Percentiles rank a stretch among this genome's conserved stretches.
Evolutionary conservation across 2,329 filamentous ascomycete genomes (phyloP).

Genomic region (Fusarium sarcochroum): DNA sequence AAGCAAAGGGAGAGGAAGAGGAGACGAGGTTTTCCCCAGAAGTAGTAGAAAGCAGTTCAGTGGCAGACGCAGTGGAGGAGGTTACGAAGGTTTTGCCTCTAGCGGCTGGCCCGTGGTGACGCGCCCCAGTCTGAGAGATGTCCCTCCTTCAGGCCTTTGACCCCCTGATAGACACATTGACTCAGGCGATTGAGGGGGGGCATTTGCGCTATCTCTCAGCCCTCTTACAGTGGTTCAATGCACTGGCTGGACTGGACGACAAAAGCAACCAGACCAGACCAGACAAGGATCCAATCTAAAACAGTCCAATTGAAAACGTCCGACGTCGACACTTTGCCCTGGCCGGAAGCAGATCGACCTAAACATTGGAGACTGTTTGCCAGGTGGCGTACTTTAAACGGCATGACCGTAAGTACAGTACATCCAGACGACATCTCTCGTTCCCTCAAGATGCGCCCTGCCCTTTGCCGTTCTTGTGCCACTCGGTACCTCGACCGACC

Average conservation of each 20-base stretch:
- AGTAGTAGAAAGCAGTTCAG: slow-evolving; percentile 49
- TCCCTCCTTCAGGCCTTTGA: slow-evolving; percentile 26
- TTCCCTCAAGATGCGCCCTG: not conserved
- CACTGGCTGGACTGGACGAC: slow-evolving; percentile 4
- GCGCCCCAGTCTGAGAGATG: slow-evolving; percentile 40
- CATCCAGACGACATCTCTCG: slow-evolving; percentile 8
- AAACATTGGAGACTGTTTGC: slow-evolving; percentile 35
- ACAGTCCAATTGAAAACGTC: slow-evolving; percentile 41
- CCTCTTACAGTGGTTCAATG: slow-evolving; percentile 43
- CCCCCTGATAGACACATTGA: slow-evolving; percentile 34
- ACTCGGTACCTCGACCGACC: slow-evolving; percentile 34
- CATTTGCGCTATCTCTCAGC: slow-evolving; percentile 29
- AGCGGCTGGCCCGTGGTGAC: slow-evolving; percentile 52
- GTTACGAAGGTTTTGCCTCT: slow-evolving; percentile 57
- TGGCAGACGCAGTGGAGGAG: slow-evolving; percentile 34
- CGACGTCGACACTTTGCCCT: slow-evolving; percentile 42
- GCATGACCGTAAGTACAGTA: slow-evolving; percentile 42
- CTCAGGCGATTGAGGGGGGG: slow-evolving; percentile 19
- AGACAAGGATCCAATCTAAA: slow-evolving; percentile 6
- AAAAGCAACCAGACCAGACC: slow-evolving; percentile 1
- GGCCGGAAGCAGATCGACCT: slow-evolving; percentile 47
- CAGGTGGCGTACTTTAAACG: slow-evolving; percentile 40
- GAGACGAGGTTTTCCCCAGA: slow-evolving; percentile 57
- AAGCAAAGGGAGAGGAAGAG: slow-evolving; percentile 51
- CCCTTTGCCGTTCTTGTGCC: slow-evolving; percentile 34